A percentile compares a stretch with the other conserved stretches of the same genome.
phyloP scores from a whole-genome alignment of 2,329 filamentous ascomycete genomes.

The Aspergillus hortae region DNA sequence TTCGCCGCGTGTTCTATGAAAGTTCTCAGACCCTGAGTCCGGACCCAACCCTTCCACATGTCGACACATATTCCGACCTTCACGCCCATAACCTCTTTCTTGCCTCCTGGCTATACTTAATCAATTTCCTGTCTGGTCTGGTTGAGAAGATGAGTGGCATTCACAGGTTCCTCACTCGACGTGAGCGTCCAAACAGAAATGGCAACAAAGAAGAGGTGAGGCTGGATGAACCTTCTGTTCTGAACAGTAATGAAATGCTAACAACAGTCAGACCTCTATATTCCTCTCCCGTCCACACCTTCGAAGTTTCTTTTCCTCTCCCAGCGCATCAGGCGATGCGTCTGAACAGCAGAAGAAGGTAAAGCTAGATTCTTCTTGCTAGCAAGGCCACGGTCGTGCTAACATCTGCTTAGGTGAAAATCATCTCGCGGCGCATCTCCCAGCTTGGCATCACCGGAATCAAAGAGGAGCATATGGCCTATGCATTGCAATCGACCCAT shows the following conservation, averaged over 20 bases:
- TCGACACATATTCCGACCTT: conserved; percentile 11
- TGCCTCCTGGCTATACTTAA: conserved; percentile 1
- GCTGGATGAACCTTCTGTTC: not conserved
- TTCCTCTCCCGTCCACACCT: conserved; percentile 25
- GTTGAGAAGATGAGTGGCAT: conserved; percentile 36
- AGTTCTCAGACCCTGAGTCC: conserved; percentile 28
- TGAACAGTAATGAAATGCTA: conserved; percentile 6
- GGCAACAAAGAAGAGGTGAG: conserved; percentile 35
- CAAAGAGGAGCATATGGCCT: conserved; percentile 60
- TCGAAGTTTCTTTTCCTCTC: conserved; percentile 31
- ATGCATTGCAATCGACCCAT: conserved; percentile 60
- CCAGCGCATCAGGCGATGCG: conserved; percentile 15
- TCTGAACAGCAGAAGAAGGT: conserved; percentile 36
- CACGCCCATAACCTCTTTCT: not conserved
- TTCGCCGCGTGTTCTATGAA: conserved; percentile 15
- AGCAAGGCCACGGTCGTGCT: not conserved
- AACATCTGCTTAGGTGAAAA: conserved; percentile 43
- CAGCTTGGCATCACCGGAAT: conserved; percentile 53
- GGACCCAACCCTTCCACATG: conserved; percentile 20
- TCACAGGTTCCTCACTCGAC: conserved; percentile 39
- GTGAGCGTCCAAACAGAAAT: conserved; percentile 31
- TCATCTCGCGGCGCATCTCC: conserved; percentile 51
- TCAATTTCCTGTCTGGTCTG: not conserved
- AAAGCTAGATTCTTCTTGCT: conserved; percentile 1
- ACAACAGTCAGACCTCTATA: conserved; percentile 19